These are phyloP conservation scores for Aquanectria penicillioides DNA, from an alignment of 2,329 filamentous ascomycete species.

Conservation along the genomic window DNA sequence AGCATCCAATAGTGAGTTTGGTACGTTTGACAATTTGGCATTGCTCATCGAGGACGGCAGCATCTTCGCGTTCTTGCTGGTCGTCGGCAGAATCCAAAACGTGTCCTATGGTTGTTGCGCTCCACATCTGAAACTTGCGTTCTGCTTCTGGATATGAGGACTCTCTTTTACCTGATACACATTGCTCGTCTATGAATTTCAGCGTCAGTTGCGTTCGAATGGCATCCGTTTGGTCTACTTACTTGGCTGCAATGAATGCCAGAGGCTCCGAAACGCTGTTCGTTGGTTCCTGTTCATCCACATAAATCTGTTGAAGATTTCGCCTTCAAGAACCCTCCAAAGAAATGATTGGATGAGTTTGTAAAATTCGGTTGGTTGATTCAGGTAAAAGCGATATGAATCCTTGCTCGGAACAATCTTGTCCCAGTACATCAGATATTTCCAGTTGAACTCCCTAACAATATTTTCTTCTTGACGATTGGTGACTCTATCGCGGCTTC, in stretches of 20 bases:
- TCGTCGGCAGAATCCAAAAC: not conserved
- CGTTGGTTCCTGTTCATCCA: not conserved
- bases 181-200: not conserved
- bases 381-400: not conserved
- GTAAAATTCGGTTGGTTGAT: not conserved
- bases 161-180: not conserved
- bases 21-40: not conserved
- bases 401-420: not conserved
- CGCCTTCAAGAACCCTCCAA: not conserved
- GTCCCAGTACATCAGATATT: not conserved
- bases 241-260: not conserved
- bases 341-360: slow-evolving; percentile 5
- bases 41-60: not conserved
- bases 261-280: not conserved
- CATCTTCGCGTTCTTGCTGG: not conserved
- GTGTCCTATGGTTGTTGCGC: not conserved
- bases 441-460: not conserved
- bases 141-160: slow-evolving; percentile 9
- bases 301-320: not conserved
- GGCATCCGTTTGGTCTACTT: not conserved
- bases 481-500: not conserved
- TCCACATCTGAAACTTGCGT: slow-evolving; percentile 16
- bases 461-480: not conserved
- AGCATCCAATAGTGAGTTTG: not conserved
- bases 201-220: not conserved